These are phyloP conservation scores for Alisma plantagoaquatica DNA, from an alignment of 106 monocot genomes.

Conservation along the genomic window DNA sequence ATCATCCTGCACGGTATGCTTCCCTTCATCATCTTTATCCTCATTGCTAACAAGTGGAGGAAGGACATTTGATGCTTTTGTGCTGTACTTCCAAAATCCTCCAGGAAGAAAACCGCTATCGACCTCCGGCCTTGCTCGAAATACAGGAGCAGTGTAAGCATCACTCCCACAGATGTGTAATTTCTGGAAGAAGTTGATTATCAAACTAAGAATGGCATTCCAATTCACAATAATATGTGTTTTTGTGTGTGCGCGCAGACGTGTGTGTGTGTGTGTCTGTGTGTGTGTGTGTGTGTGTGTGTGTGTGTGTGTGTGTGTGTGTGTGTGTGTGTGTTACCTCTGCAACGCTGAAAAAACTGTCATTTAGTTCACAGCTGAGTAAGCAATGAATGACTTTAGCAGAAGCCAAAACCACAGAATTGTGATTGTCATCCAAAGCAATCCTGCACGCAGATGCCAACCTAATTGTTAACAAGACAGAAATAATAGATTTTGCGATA, in stretches of 20 bases:
- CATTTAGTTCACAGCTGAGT: slow-evolving; percentile 75
- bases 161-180: slow-evolving; percentile 24
- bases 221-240: too few relatives aligned
- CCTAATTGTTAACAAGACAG: too few relatives aligned
- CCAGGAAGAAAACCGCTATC: slow-evolving; percentile 74
- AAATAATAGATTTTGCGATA: too few relatives aligned
- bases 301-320: too few relatives aligned
- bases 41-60: slow-evolving; percentile 27
- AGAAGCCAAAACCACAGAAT: slow-evolving; percentile 89
- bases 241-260: too few relatives aligned
- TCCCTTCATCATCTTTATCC: slow-evolving; percentile 43
- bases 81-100: slow-evolving; percentile 96
- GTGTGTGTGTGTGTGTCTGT: too few relatives aligned
- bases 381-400: slow-evolving; percentile 56
- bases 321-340: too few relatives aligned
- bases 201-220: too few relatives aligned
- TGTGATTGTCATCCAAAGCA: slow-evolving; percentile 91
- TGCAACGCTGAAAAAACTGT: slow-evolving; percentile 47
- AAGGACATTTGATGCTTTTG: slow-evolving; percentile 76
- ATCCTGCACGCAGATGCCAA: slow-evolving; percentile 80
- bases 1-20: slow-evolving; percentile 80
- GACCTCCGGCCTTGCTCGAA: slow-evolving; percentile 67
- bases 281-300: too few relatives aligned
- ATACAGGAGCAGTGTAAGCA: slow-evolving; percentile 75
- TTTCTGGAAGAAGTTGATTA: slow-evolving; percentile 41